Conservation (phyloP, 495 filamentous ascomycete species). For the Tuber umbilicatum region DNA sequence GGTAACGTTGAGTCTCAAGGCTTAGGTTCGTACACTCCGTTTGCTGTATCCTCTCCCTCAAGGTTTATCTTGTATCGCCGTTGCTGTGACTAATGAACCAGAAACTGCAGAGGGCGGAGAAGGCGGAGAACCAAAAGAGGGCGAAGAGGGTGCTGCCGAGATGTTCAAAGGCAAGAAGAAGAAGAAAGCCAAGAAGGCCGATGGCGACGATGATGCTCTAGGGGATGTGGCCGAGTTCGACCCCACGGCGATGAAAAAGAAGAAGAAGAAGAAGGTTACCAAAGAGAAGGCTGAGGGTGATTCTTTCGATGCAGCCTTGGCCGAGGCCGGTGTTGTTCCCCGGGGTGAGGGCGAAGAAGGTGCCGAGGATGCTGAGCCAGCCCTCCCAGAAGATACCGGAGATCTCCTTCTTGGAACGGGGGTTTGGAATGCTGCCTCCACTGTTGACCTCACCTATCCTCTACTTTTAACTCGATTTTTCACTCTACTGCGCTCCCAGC, state of each 20-base stretch:
- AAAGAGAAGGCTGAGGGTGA: slow-evolving; percentile 56
- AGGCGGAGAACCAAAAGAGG: slow-evolving; percentile 25
- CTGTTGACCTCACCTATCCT: slow-evolving; percentile 70
- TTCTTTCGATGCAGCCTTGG: slow-evolving; percentile 76
- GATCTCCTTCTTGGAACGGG: slow-evolving; percentile 87
- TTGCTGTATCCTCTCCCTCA: slow-evolving; percentile 8
- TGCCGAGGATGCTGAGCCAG: slow-evolving; percentile 48
- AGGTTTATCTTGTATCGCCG: not conserved
- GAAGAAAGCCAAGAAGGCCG: slow-evolving; percentile 87
- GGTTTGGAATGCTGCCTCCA: slow-evolving; percentile 80
- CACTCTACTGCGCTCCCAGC: slow-evolving; percentile 79
- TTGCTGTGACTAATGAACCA: not conserved
- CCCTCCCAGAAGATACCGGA: slow-evolving; percentile 54
- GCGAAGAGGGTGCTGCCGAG: slow-evolving; percentile 45
- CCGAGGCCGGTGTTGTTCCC: slow-evolving; percentile 61
- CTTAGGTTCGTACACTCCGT: slow-evolving; percentile 23
- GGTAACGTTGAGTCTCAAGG: slow-evolving; percentile 34
- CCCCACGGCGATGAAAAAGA: slow-evolving; percentile 28
- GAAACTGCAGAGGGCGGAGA: not conserved
- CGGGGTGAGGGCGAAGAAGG: slow-evolving; percentile 50
- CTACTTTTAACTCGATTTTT: slow-evolving; percentile 85
- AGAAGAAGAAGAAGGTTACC: slow-evolving; percentile 46
- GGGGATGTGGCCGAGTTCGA: slow-evolving; percentile 37
- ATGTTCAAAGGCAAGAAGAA: slow-evolving; percentile 81
- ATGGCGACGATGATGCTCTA: slow-evolving; percentile 50